phyloP scores from a whole-genome alignment of 83 land plant species.

The Picea abies region DNA sequence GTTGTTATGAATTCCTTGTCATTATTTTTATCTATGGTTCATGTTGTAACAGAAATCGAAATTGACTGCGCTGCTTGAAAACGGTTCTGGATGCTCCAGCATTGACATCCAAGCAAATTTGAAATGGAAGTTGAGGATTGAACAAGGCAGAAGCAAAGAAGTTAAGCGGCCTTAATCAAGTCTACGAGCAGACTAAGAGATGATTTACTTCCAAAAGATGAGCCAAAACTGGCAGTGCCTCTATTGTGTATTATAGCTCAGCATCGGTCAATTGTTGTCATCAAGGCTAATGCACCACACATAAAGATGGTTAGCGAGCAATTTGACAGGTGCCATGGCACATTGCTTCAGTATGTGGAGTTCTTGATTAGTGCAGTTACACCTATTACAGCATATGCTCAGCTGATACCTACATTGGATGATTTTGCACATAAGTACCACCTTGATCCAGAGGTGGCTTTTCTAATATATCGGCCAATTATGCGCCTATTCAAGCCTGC shows the following conservation, averaged over 20 bases:
- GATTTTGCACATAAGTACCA: constrained; percentile 88
- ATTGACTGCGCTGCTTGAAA: too few relatives aligned
- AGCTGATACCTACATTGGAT: constrained; percentile 83
- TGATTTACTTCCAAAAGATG: constrained; percentile 90
- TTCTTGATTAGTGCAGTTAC: constrained; percentile 85
- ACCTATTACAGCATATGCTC: constrained; percentile 81
- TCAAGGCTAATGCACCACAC: constrained; percentile 83
- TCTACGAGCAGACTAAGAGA: constrained; percentile 94
- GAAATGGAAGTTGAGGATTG: too few relatives aligned
- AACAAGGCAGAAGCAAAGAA: too few relatives aligned
- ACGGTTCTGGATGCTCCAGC: too few relatives aligned
- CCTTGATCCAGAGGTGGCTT: constrained; percentile 98
- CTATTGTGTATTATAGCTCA: constrained; percentile 93
- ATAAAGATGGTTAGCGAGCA: constrained; percentile 99
- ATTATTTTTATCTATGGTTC: too few relatives aligned
- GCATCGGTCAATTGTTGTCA: constrained; percentile 90
- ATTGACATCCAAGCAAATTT: too few relatives aligned
- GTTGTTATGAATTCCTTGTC: too few relatives aligned
- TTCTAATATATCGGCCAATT: constrained; percentile 91
- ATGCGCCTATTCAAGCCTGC: constrained; percentile 86
- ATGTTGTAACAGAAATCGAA: too few relatives aligned
- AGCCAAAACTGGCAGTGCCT: constrained; percentile 94
- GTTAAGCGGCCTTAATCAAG: constrained; percentile 86
- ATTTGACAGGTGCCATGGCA: constrained; percentile 97
- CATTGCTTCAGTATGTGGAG: constrained; percentile 96